Conservation (phyloP, 768 basidiomycete genomes). For the Dendrothele bispora region DNA sequence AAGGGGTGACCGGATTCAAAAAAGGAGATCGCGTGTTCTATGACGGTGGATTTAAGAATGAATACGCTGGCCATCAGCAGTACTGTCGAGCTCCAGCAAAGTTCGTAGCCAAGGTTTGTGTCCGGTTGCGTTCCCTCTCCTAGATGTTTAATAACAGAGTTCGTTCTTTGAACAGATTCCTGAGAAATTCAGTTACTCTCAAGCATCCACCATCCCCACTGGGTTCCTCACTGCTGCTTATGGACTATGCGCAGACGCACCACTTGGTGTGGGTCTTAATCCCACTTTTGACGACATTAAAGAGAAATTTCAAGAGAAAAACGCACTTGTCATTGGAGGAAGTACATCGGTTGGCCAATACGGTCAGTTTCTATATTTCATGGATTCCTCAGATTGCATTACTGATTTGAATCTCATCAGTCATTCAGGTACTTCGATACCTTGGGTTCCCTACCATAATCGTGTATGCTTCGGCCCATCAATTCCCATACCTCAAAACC, state of each 20-base stretch:
- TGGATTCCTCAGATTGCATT: no score
- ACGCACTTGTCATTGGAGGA: constrained; percentile 50
- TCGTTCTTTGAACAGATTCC: constrained; percentile 37
- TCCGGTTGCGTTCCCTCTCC: constrained; percentile 8
- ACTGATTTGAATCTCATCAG: no score
- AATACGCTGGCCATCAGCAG: constrained; percentile 43
- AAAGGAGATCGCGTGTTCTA: constrained; percentile 55
- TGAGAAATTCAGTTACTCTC: constrained; percentile 42
- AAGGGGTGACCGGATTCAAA: constrained; percentile 47
- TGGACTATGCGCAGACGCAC: constrained; percentile 41
- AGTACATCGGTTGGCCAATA: constrained; percentile 50
- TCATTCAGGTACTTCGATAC: constrained; percentile 4
- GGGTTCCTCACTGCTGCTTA: constrained; percentile 50
- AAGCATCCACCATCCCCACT: constrained; percentile 48
- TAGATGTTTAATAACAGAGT: neutral
- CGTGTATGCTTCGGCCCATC: constrained; percentile 31
- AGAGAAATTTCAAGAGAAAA: constrained; percentile 41
- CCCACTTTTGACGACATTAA: constrained; percentile 37
- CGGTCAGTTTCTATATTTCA: constrained; percentile 40
- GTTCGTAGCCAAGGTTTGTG: constrained; percentile 38
- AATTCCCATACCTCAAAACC: constrained; percentile 29
- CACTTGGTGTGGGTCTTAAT: constrained; percentile 40
- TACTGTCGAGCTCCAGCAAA: constrained; percentile 42
- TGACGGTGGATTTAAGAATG: constrained; percentile 37
- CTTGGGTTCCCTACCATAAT: constrained; percentile 26